Evolutionary conservation across 495 filamentous ascomycete genomes (phyloP), one percentile per base, ranked within the genome.

Genomic region (Gamarada debralockiae): DNA sequence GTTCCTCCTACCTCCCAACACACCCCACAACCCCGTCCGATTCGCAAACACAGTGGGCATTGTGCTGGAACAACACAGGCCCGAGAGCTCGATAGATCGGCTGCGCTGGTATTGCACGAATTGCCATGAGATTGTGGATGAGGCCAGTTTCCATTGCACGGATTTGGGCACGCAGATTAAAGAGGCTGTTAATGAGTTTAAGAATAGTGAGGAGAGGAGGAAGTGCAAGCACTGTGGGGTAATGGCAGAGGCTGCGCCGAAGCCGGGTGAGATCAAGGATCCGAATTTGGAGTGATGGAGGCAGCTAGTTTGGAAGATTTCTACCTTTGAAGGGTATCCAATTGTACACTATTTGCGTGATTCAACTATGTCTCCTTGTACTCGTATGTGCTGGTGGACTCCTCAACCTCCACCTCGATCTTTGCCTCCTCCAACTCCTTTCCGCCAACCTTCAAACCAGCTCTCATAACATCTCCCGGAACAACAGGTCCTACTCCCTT

Each of bases 91-190:
- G 15, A 59, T 90, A 22, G 93, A 98, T 77, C 75, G 75, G 39
- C 82, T 98, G 74, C 74, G 92, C 21, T 98, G 93, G 93, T 98
- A 97, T 67, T 93, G 89, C 61, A 77, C 78, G 62, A 63, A 61
- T 38, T 95, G 90, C 64, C 68, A 71, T 14, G 75, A 78, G 53
- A 67, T 93, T 43, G 92, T 98, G 3, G 83, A 92, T 69, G 92
- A 97, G 73, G 85, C 84, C 34, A 70, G 76, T 5, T 98, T 98
- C 65, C 81, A 92, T 61, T 96, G 90, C 62, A 90, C 85, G 39
- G 86, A 98, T 69, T 67, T 98, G 46, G 93, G 93, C n/a, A 95
- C 89, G 37, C 93, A 98, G 77, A 91, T 98, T 52, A 98, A 96
- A 76, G 84, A 78, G 50, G 95, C 92, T 5, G 92, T 98, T 25